phyloP scores from a whole-genome alignment of 2,329 filamentous ascomycete genomes.

The Periconia macrospinosa region DNA sequence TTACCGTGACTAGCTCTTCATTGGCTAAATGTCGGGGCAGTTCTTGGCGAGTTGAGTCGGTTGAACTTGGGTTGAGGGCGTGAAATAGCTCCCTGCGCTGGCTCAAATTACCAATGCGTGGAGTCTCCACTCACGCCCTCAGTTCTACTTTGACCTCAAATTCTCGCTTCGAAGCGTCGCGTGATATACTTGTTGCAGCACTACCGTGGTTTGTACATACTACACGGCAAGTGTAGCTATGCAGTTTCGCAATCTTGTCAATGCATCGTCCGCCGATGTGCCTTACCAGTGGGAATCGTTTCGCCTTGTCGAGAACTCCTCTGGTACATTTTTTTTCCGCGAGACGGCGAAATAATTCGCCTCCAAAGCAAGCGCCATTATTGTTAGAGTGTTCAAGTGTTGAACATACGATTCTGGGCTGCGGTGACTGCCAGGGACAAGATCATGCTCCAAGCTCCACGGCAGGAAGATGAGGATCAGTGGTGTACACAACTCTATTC shows the following conservation, averaged over 20 bases:
- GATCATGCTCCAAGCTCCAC: background rate
- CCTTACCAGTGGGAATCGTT: background rate
- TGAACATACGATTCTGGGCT: too few relatives aligned
- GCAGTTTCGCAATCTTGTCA: background rate
- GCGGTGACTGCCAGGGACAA: background rate
- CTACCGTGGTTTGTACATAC: background rate
- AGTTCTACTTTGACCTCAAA: background rate
- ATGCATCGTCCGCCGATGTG: background rate
- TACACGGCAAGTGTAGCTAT: background rate
- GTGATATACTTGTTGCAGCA: background rate
- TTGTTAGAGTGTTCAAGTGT: background rate
- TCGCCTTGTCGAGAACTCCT: slow-evolving; percentile 1
- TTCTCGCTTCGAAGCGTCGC: background rate
- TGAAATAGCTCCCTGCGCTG: background rate
- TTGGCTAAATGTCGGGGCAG: background rate
- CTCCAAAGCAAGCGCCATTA: background rate
- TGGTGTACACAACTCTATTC: slow-evolving; percentile 9
- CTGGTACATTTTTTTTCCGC: background rate
- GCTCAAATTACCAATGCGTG: background rate
- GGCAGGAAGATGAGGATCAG: slow-evolving; percentile 7
- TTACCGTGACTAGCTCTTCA: background rate
- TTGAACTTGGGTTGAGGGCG: background rate
- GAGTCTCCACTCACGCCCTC: background rate
- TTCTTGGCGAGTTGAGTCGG: background rate
- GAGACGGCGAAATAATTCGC: background rate